A percentile compares a stretch with the other conserved stretches of the same genome.
These are phyloP conservation scores for Mallotus japonicus DNA, from an alignment of 441 rosid species.

Conservation along the genomic window DNA sequence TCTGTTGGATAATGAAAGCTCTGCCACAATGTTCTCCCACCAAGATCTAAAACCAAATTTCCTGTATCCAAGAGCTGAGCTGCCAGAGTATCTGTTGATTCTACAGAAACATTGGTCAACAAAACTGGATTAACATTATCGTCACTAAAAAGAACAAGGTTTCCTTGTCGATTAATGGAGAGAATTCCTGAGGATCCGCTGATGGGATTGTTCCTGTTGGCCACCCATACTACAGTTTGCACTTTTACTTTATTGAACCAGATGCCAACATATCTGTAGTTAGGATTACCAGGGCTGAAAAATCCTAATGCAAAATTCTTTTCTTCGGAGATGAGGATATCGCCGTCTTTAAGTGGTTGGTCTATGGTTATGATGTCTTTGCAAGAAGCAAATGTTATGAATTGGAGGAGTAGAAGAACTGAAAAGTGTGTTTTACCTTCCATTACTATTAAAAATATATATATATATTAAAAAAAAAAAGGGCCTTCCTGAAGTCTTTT, in stretches of 20 bases:
- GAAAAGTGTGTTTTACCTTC: too few relatives aligned
- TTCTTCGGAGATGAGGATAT: too few relatives aligned
- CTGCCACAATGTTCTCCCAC: neutral
- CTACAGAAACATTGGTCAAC: constrained; percentile 5
- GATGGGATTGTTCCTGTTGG: neutral
- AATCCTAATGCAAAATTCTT: too few relatives aligned
- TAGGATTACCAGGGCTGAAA: too few relatives aligned
- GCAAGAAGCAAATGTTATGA: too few relatives aligned
- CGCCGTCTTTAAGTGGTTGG: neutral
- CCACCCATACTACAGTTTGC: too few relatives aligned
- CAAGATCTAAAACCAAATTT: constrained; percentile 21
- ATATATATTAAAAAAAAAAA: too few relatives aligned
- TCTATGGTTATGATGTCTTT: neutral
- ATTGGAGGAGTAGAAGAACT: too few relatives aligned
- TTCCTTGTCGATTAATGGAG: neutral
- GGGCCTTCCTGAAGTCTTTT: too few relatives aligned
- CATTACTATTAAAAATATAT: too few relatives aligned
- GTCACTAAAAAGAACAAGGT: neutral
- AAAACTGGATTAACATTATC: constrained; percentile 3
- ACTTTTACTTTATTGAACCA: too few relatives aligned
- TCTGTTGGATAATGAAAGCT: constrained; percentile 21
- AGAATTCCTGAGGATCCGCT: constrained; percentile 13
- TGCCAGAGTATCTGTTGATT: neutral
- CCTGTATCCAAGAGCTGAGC: constrained; percentile 29
- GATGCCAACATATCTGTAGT: too few relatives aligned